Conservation (phyloP, 2,329 filamentous ascomycete species). For the Xylariaceae sp. region DNA sequence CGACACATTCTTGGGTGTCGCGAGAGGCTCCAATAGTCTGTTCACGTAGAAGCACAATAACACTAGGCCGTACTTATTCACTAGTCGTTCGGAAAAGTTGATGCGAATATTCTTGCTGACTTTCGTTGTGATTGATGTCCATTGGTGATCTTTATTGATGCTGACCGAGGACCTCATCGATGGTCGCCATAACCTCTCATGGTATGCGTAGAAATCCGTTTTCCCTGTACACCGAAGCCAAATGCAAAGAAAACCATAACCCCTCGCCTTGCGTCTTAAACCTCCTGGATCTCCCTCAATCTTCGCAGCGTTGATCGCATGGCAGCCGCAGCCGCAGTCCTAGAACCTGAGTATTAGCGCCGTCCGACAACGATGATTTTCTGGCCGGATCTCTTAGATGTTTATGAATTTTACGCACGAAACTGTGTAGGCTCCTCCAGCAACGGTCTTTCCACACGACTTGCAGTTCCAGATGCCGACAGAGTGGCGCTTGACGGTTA, state of each 20-base stretch:
- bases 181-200: slow-evolving; percentile 32
- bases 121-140: slow-evolving; percentile 31
- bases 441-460: slow-evolving; percentile 91
- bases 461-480: slow-evolving; percentile 98
- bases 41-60: slow-evolving; percentile 18
- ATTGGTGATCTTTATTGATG: slow-evolving; percentile 27
- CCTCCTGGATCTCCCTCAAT: slow-evolving; percentile 96
- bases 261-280: slow-evolving; percentile 59
- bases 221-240: slow-evolving; percentile 37
- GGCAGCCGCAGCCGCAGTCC: slow-evolving; percentile 89
- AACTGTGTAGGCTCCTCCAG: slow-evolving; percentile 92
- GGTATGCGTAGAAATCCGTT: slow-evolving; percentile 33
- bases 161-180: slow-evolving; percentile 27
- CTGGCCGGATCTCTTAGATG: background rate
- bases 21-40: slow-evolving; percentile 3
- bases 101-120: slow-evolving; percentile 26
- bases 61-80: slow-evolving; percentile 7
- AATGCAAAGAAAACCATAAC: slow-evolving; percentile 32
- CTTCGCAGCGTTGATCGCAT: slow-evolving; percentile 96
- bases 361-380: background rate
- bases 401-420: slow-evolving; percentile 70
- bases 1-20: slow-evolving; percentile 4
- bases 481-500: slow-evolving; percentile 84
- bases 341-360: slow-evolving; percentile 41
- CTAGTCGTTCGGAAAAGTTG: slow-evolving; percentile 15